Evolutionary conservation across 1,284 basidiomycete genomes (phyloP), one percentile per base, ranked within the genome.

Genomic region (Leccinum griseonigrum): DNA sequence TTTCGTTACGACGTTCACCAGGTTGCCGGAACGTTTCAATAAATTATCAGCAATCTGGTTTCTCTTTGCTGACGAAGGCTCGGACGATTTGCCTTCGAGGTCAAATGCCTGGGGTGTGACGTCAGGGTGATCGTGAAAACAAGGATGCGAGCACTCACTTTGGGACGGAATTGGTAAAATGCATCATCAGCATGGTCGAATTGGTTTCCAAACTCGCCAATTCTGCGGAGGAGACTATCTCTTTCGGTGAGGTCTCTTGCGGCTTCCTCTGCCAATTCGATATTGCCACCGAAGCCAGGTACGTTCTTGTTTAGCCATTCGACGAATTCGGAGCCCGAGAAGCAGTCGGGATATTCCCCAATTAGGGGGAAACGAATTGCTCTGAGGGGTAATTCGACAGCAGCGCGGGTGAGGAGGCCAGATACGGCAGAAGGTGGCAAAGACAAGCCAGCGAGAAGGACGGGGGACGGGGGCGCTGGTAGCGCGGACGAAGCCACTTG

Each of bases 281-380:
- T 78, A 71, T 83, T 88, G 14, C 86, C 89, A 22, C 83, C 85
- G 65, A 93, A 85, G 10, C 82, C 89, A 63, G 85, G 81, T 4
- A 93, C 83, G 64, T 88, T 86, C 61, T 83, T 82, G 62, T 83
- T 83, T 58, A 94, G 75, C 91, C 91, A 94, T 32, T 81, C 79
- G 16, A 87, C 87, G 64, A 94, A 85, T 64, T 94, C 92, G 50
- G 91, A 90, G 56, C 92, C 92, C 4, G 85, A 87, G 74, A 95
- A 95, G 63, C 90, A 91, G 66, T 92, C 89, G 26, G 87, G 85
- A 68, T 95, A 95, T 74, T 94, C 92, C 29, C 94, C 94, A n/a
- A 96, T 75, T 26, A 96, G 80, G 1, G 93, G 90, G 77, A 92
- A 87, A 56, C 85, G 88, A 62, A 89, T 83, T 36, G 85, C 79